These are phyloP conservation scores for Flaveria sonorensis DNA, from an alignment of 129 eudicot genomes.

Conservation along the genomic window DNA sequence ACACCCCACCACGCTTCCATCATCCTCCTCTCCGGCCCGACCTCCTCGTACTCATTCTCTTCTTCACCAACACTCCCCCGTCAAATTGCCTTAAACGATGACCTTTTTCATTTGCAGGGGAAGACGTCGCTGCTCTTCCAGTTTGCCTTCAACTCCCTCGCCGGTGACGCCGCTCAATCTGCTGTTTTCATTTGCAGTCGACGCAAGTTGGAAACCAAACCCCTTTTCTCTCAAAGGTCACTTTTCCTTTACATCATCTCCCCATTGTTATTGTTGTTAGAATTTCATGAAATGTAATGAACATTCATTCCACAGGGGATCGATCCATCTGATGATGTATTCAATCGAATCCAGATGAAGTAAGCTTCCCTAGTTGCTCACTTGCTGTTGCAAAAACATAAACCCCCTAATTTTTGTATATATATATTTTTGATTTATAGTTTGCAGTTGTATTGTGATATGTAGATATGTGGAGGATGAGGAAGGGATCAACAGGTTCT, in stretches of 20 bases:
- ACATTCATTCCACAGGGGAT: conserved; percentile 49
- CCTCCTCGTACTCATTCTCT: conserved; percentile 50
- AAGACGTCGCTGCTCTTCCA: conserved; percentile 78
- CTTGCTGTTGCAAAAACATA: neutral
- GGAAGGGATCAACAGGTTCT: conserved; percentile 71
- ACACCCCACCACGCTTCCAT: conserved; percentile 1
- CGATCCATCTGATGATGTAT: conserved; percentile 61
- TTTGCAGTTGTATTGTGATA: conserved; percentile 1
- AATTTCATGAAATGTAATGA: no score
- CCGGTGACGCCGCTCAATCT: conserved; percentile 2
- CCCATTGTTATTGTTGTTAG: no score
- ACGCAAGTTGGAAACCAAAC: conserved; percentile 51
- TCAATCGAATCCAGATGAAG: conserved; percentile 71
- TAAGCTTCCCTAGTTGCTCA: neutral
- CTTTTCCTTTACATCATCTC: neutral
- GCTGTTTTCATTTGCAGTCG: conserved; percentile 63
- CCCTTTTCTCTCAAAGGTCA: conserved; percentile 81
- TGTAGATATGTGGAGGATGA: conserved; percentile 78
- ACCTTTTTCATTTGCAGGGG: conserved; percentile 59
- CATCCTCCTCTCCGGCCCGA: conserved; percentile 63
- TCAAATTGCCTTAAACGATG: neutral
- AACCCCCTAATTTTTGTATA: neutral
- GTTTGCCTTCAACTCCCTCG: conserved; percentile 57
- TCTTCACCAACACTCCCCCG: neutral
- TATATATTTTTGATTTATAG: neutral